These are phyloP conservation scores for Paraphaeosphaeria sporulosa DNA, from an alignment of 2,329 filamentous ascomycete genomes.

Conservation along the genomic window DNA sequence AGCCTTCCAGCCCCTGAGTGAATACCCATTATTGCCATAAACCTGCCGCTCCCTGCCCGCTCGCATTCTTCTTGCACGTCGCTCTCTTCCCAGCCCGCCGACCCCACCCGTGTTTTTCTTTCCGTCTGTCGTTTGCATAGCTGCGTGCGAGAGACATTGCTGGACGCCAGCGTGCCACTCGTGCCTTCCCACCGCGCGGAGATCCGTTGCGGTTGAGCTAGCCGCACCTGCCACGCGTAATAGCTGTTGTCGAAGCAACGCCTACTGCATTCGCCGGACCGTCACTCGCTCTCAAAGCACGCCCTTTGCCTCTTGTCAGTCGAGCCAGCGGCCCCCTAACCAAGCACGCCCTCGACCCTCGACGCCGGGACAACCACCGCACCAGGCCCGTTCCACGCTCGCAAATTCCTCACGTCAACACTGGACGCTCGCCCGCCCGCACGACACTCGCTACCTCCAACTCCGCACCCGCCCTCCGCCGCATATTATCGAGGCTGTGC, in stretches of 20 bases:
- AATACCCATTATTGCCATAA: constrained; percentile 21
- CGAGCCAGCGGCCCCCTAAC: constrained; percentile 6
- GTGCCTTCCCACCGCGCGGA: constrained; percentile 27
- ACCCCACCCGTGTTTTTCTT: constrained; percentile 27
- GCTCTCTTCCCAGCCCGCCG: constrained; percentile 38
- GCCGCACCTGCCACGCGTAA: constrained; percentile 39
- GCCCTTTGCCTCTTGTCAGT: not conserved
- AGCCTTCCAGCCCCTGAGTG: constrained; percentile 14
- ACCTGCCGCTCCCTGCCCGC: constrained; percentile 38
- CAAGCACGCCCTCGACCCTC: constrained; percentile 13
- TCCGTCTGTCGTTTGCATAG: constrained; percentile 41
- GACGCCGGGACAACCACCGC: constrained; percentile 23
- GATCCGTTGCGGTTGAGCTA: constrained; percentile 28
- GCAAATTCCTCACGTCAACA: constrained; percentile 27
- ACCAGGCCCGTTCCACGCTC: constrained; percentile 21
- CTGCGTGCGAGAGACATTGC: constrained; percentile 23
- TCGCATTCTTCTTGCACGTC: constrained; percentile 38
- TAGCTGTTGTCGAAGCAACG: constrained; percentile 35
- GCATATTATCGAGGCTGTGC: constrained; percentile 22
- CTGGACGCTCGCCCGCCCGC: constrained; percentile 16
- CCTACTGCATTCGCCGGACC: constrained; percentile 30
- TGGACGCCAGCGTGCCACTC: constrained; percentile 2
- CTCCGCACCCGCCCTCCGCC: constrained; percentile 16
- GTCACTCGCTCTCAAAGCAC: constrained; percentile 38
- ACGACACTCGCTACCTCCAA: constrained; percentile 22